These are phyloP conservation scores for Penicillium pulvis DNA, from an alignment of 495 filamentous ascomycete genomes.

Conservation along the genomic window DNA sequence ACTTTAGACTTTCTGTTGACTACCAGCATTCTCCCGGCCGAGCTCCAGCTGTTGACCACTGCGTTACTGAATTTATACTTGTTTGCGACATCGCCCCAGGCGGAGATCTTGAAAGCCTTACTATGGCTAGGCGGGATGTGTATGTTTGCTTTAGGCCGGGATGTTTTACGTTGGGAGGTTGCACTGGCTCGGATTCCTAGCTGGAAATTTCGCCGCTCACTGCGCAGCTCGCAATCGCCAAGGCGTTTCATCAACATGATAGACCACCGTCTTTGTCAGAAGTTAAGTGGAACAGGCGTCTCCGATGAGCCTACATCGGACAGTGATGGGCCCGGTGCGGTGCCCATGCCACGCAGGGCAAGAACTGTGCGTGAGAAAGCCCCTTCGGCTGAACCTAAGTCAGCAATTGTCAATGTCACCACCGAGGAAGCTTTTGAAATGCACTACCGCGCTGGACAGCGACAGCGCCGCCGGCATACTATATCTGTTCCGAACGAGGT, in stretches of 20 bases:
- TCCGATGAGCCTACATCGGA: conserved; percentile 41
- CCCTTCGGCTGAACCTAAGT: conserved; percentile 19
- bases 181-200: conserved; percentile 83
- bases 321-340: conserved; percentile 43
- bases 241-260: conserved; percentile 54
- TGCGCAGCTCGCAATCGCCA: conserved; percentile 44
- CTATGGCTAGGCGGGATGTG: conserved; percentile 87
- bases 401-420: conserved; percentile 26
- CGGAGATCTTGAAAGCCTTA: conserved; percentile 75
- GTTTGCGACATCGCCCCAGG: conserved; percentile 79
- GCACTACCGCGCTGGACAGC: conserved; percentile 16
- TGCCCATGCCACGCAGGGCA: conserved; percentile 30
- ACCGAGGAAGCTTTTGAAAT: conserved; percentile 28
- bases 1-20: conserved; percentile 78
- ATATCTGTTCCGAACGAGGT: conserved; percentile 46
- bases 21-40: conserved; percentile 81
- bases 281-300: conserved; percentile 37
- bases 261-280: conserved; percentile 50
- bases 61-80: conserved; percentile 82
- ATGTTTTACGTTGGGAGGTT: conserved; percentile 84
- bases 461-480: conserved; percentile 57
- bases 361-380: conserved; percentile 30
- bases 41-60: conserved; percentile 82
- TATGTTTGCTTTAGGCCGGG: conserved; percentile 70
- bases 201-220: conserved; percentile 78